phyloP scores from a whole-genome alignment of 164 flowering plant genomes.

The Stephania japonica region DNA sequence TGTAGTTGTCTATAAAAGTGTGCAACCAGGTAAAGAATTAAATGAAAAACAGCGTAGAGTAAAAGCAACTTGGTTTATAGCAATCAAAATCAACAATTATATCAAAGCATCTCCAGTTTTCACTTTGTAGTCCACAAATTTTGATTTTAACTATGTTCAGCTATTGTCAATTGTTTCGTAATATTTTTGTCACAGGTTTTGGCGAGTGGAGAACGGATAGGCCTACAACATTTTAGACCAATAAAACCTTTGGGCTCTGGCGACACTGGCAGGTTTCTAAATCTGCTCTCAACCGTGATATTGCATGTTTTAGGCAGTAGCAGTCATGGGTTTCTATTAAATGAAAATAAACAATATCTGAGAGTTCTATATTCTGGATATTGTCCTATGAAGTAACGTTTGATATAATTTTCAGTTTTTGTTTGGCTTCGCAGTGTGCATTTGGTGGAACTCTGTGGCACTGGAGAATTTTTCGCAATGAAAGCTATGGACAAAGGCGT shows the following conservation, averaged over 20 bases:
- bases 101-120: not conserved
- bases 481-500: conserved; percentile 92
- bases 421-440: conserved; percentile 67
- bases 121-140: not conserved
- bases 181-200: conserved; percentile 40
- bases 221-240: conserved; percentile 84
- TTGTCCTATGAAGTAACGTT: not conserved
- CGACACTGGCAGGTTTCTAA: conserved; percentile 90
- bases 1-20: not conserved
- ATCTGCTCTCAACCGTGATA: not conserved
- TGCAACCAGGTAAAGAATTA: not conserved
- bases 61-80: not conserved
- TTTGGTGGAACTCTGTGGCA: conserved; percentile 81
- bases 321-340: not conserved
- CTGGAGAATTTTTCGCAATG: conserved; percentile 87
- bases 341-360: not conserved
- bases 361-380: not conserved
- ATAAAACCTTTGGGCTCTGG: conserved; percentile 90
- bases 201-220: conserved; percentile 70
- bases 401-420: not conserved
- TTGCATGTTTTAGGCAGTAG: not conserved
- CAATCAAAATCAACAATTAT: not conserved
- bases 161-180: not conserved
- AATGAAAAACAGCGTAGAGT: not conserved
- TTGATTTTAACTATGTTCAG: not conserved